Base-by-base conservation (phyloP, 2,329 filamentous ascomycete species). In the Cladosporium sp. region DNA sequence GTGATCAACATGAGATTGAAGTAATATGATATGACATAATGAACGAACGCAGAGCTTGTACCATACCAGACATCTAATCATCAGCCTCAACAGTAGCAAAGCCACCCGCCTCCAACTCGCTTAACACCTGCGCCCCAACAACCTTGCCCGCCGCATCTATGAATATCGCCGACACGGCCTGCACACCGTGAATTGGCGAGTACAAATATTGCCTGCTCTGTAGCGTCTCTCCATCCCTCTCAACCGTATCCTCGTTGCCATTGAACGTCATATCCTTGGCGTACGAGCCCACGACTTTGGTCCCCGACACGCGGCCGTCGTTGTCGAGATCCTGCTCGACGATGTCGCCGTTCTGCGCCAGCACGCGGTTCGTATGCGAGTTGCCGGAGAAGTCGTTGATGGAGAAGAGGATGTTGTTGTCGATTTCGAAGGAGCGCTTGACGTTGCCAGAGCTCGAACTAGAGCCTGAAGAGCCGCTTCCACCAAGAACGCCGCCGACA, bases 271-370 rank as follows among this genome's bases (percentile, higher is more conserved):
- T 83, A 66, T 83, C 83, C 53, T 70, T 69, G 59, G 74, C 61
- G 63, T 74, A 84, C 60, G 81, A 78, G 46, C 81, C 81, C 6
- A 83, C 78, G 54, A 84, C 82, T 16, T 68, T 70, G 53, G 72
- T 75, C 1, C 80, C 66, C 2, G 53, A 54, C 1, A 72, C 61
- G 31, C 67, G 67, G 3, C 71, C 74, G 0, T 72, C 77, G 1
- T 66, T 68, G 18, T 75, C 76, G 1, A 71, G 71, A 0, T 82
- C 78, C 59, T 83, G 76, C 60, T 83, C 79, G 1, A 84, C 78
- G 56, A 84, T 83, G 58, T 83, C 83, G 34, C 81, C 81, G 2
- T 83, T 70, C 59, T 83, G 83, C 62, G 83, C 80, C 55, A 84
- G 54, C 11, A 64, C 49, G 11, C 57, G 57, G 64, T 83, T 82